Conservation (phyloP, 192 early-diverging fungal species). For the Dissophora ornata region DNA sequence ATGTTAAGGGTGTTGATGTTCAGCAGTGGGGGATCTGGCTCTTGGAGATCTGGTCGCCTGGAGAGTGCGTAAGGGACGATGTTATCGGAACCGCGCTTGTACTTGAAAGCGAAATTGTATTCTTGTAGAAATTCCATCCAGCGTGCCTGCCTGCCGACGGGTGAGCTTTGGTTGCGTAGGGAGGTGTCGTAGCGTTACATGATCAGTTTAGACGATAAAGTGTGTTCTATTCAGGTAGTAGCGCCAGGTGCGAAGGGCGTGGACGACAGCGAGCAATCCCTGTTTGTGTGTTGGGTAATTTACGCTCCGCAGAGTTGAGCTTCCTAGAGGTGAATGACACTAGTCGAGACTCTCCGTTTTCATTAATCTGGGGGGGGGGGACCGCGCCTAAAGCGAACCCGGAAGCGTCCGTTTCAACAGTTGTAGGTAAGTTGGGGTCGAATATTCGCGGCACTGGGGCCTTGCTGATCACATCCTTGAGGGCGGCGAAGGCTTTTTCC, state of each 20-base stretch:
- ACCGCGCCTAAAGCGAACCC: constrained; percentile 33
- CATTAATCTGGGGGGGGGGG: no score
- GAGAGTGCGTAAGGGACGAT: not conserved
- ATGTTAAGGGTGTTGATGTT: not conserved
- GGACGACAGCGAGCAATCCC: not conserved
- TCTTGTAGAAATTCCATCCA: no score
- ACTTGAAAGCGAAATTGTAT: no score
- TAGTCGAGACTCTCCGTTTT: no score
- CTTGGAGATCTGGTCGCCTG: no score
- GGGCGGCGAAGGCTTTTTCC: constrained; percentile 7
- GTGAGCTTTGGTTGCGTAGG: no score
- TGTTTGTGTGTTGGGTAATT: not conserved
- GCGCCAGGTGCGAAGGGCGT: not conserved
- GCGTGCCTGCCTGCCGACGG: no score
- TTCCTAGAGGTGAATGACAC: no score
- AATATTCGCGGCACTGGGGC: constrained; percentile 19
- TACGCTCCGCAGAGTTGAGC: no score
- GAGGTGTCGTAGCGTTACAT: no score
- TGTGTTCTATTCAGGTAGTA: not conserved
- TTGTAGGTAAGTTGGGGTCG: constrained; percentile 16
- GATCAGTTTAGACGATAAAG: not conserved
- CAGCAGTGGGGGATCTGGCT: not conserved
- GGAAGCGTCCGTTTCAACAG: constrained; percentile 40
- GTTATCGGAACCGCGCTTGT: not conserved
- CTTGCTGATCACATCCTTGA: constrained; percentile 12